These are phyloP conservation scores for Mortierella sp. DNA, from an alignment of 371 early-diverging fungal species.

Conservation along the genomic window DNA sequence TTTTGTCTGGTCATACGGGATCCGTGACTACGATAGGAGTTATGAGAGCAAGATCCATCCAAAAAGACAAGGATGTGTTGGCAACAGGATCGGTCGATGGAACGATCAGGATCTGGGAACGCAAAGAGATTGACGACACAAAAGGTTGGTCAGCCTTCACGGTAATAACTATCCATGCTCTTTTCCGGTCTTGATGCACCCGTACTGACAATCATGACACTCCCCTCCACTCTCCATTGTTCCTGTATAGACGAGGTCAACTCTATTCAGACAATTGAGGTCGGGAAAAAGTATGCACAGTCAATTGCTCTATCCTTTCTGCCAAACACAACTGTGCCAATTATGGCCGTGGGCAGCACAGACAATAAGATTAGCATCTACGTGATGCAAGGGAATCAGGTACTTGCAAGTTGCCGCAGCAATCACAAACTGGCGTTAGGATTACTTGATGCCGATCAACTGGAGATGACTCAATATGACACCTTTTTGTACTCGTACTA, in stretches of 20 bases:
- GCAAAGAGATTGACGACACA: conserved; percentile 57
- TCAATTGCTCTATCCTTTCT: conserved; percentile 76
- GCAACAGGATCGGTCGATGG: conserved; percentile 88
- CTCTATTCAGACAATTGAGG: conserved; percentile 74
- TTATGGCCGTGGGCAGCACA: conserved; percentile 48
- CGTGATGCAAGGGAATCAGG: conserved; percentile 42
- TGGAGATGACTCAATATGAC: conserved; percentile 2
- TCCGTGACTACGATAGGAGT: conserved; percentile 77
- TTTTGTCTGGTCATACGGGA: conserved; percentile 76
- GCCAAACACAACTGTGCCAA: conserved; percentile 64
- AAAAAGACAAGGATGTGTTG: conserved; percentile 62
- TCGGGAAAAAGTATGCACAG: conserved; percentile 78
- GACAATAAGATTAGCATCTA: conserved; percentile 53
- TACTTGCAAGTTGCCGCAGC: conserved; percentile 6
- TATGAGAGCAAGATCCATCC: conserved; percentile 59
- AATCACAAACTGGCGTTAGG: not conserved
- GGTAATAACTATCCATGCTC: too few relatives aligned
- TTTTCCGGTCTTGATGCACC: too few relatives aligned
- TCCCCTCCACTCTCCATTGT: not conserved
- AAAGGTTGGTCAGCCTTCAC: conserved; percentile 40
- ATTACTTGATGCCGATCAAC: not conserved
- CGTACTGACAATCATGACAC: not conserved
- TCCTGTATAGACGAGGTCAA: conserved; percentile 58
- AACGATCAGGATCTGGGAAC: conserved; percentile 79
- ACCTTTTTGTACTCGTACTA: conserved; percentile 14